Base-by-base conservation (phyloP, 495 filamentous ascomycete genomes). In the Haplographium delicatum region DNA sequence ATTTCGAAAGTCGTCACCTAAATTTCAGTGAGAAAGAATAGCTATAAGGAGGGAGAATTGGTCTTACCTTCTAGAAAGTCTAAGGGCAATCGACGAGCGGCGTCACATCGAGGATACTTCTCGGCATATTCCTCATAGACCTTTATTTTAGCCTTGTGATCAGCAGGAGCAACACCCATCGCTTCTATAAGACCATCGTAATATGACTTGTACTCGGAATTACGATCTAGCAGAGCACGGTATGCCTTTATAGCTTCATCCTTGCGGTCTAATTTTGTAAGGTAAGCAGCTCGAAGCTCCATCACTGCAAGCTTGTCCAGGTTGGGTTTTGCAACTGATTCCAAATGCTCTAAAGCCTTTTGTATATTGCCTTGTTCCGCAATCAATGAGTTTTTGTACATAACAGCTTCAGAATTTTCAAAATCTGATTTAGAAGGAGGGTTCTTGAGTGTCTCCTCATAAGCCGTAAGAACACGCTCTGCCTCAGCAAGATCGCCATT, bases 301-400 rank as follows among this genome's bases (percentile, higher is more conserved):
- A 96, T 78, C 15, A 95, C 82, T n/a, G 87, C 86, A 25, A 91
- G 76, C 25, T 87, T 82, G 64, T 99, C 93, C 39, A 91, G 78
- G 63, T 81, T 86, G 56, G 81, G 71, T 72, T 90, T 88, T 33
- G 76, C 76, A 39, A 86, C 78, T 5, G 75, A 75, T 55, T 95
- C 84, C 9, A 99, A 71, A 63, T 99, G 89, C 41, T 95, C 85
- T 64, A 99, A 64, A 15, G 93, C 93, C 58, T 82, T 75, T 59
- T 89, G 78, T 15, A 78, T 72, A 37, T 97, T 82, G 9, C 89
- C 89, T 23, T 73, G 72, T 65, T 96, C 94, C 25, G 88, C 89
- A 64, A 99, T 95, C 52, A 99, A 85, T 16, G 77, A 76, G 65
- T 97, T 99, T 70, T 95, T 96, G 71, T 99, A 99, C 65, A 99